Conservation (phyloP, 2,329 filamentous ascomycete genomes). For the Aureobasidium uvarum region DNA sequence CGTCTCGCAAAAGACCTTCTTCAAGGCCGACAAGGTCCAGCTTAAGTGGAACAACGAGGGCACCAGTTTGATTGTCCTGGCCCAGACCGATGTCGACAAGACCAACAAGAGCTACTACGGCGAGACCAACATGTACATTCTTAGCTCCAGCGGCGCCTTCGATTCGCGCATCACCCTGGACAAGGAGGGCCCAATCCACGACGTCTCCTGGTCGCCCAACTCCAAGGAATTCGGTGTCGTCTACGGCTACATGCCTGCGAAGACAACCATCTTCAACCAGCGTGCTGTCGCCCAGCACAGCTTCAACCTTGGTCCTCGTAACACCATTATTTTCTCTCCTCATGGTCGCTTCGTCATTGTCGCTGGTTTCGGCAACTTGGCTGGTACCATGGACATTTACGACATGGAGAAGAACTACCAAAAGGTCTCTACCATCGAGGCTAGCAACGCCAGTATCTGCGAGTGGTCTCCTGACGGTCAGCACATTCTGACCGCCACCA, state of each 20-base stretch:
- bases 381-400: constrained; percentile 96
- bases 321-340: constrained; percentile 93
- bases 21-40: constrained; percentile 98
- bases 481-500: constrained; percentile 96
- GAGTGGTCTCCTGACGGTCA: constrained; percentile 96
- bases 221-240: constrained; percentile 97
- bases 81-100: constrained; percentile 97
- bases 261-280: constrained; percentile 96
- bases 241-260: constrained; percentile 98
- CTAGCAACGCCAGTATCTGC: constrained; percentile 92
- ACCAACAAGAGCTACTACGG: constrained; percentile 99
- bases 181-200: constrained; percentile 97
- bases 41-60: constrained; percentile 96
- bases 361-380: constrained; percentile 94
- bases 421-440: constrained; percentile 92
- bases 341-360: constrained; percentile 90
- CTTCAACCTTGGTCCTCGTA: constrained; percentile 84
- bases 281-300: constrained; percentile 78
- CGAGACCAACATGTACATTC: constrained; percentile 93
- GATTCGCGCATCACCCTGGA: constrained; percentile 90
- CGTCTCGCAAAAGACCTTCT: constrained; percentile 97
- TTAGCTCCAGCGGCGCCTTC: constrained; percentile 87
- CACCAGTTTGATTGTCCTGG: constrained; percentile 87
- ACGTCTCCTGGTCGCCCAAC: constrained; percentile 97
- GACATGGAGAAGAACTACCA: constrained; percentile 91